Percentiles rank a stretch among this genome's conserved stretches.
Evolutionary conservation across 2,329 filamentous ascomycete genomes (phyloP).

Genomic region (Stachybotrys chlorohalonatus): DNA sequence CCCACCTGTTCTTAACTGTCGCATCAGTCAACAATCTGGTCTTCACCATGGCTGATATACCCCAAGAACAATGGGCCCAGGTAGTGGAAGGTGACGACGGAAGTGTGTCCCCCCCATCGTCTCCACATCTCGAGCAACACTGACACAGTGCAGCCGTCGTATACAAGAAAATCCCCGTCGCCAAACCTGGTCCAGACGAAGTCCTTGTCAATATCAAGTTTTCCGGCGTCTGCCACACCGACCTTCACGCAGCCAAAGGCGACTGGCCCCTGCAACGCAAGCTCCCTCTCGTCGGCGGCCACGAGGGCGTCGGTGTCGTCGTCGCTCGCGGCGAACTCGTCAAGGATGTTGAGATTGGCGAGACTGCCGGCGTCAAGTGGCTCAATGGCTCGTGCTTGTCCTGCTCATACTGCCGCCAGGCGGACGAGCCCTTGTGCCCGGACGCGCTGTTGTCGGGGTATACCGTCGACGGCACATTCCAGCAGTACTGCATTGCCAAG

Average conservation of each 20-base stretch:
- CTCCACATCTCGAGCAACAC: not conserved
- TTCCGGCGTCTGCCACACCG: constrained; percentile 82
- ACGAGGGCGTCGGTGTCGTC: constrained; percentile 67
- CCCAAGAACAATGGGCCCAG: constrained; percentile 78
- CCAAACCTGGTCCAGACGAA: constrained; percentile 71
- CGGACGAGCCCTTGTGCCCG: constrained; percentile 72
- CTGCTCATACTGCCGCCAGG: constrained; percentile 70
- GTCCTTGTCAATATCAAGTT: constrained; percentile 82
- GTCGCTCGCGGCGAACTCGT: constrained; percentile 70
- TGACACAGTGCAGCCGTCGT: constrained; percentile 37
- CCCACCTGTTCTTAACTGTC: too few relatives aligned
- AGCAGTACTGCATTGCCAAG: constrained; percentile 79
- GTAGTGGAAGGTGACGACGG: constrained; percentile 70
- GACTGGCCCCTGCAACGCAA: constrained; percentile 77
- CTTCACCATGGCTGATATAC: constrained; percentile 37
- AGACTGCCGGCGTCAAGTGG: constrained; percentile 82
- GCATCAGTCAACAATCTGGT: not conserved
- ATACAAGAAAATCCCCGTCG: constrained; percentile 72
- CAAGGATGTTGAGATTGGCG: constrained; percentile 66
- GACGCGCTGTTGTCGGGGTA: constrained; percentile 71
- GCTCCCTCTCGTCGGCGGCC: constrained; percentile 72
- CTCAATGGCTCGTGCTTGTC: constrained; percentile 73
- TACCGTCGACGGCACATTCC: constrained; percentile 83
- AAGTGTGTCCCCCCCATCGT: constrained; percentile 6
- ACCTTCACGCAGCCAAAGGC: constrained; percentile 65